Conservation (phyloP, 2,329 filamentous ascomycete genomes). For the Penicillium capsulatum region DNA sequence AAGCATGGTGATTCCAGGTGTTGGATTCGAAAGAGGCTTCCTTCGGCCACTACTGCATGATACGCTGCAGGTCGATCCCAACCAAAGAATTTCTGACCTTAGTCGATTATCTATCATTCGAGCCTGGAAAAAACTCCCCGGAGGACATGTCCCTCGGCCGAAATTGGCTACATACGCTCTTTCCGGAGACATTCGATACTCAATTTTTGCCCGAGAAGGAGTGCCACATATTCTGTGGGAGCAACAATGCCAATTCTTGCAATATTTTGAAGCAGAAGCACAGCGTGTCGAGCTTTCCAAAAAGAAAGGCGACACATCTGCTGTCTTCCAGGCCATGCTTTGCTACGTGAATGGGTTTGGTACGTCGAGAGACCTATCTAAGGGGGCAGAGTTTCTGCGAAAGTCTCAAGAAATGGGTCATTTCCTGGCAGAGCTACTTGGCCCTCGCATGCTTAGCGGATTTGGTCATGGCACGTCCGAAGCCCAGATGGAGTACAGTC, state of each 20-base stretch:
- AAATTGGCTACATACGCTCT: constrained; percentile 10
- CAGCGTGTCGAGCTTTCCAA: neutral
- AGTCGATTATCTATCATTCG: constrained; percentile 9
- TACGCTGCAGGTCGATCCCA: constrained; percentile 4
- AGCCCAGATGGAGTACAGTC: constrained; percentile 1
- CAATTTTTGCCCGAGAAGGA: constrained; percentile 8
- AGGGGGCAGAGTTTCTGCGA: constrained; percentile 5
- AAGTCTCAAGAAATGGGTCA: constrained; percentile 5
- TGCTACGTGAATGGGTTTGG: constrained; percentile 14
- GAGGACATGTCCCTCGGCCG: constrained; percentile 8
- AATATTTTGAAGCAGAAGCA: constrained; percentile 8
- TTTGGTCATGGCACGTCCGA: neutral
- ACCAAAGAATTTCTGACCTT: constrained; percentile 7
- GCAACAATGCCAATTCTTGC: constrained; percentile 12
- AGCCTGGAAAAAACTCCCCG: constrained; percentile 7
- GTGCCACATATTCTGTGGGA: constrained; percentile 13
- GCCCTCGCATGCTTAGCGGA: constrained; percentile 4
- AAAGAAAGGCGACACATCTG: constrained; percentile 2
- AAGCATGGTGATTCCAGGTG: constrained; percentile 6
- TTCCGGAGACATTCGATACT: constrained; percentile 10
- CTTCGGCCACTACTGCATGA: constrained; percentile 6
- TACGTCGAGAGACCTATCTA: constrained; percentile 5
- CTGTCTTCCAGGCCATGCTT: constrained; percentile 10
- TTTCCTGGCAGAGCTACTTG: constrained; percentile 6
- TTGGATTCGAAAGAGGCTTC: constrained; percentile 12